A percentile compares a stretch with the other conserved stretches of the same genome.
phyloP scores from a whole-genome alignment of 441 rosid genomes.

The Eugenia klotzschiana region DNA sequence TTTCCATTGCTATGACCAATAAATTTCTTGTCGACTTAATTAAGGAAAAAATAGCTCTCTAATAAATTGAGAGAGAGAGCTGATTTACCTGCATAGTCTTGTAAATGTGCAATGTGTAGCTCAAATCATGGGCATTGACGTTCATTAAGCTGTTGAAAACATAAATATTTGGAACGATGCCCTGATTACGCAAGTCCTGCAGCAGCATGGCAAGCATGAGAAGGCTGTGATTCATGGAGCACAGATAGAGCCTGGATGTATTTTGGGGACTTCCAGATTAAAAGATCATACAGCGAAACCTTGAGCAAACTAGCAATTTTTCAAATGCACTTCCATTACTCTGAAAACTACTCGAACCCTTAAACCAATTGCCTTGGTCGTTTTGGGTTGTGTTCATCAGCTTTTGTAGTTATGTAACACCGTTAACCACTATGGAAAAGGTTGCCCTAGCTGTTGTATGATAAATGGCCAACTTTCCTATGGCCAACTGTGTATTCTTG shows the following conservation, averaged over 20 bases:
- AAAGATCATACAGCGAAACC: not conserved
- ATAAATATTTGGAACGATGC: slow-evolving; percentile 50
- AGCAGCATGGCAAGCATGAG: slow-evolving; percentile 11
- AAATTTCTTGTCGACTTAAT: not conserved
- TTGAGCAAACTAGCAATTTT: not conserved
- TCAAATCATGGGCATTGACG: slow-evolving; percentile 76
- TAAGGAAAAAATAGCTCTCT: not conserved
- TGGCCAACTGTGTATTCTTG: not conserved
- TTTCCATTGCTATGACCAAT: not conserved
- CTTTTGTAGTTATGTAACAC: not conserved
- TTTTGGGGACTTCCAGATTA: not conserved
- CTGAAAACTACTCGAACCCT: not conserved
- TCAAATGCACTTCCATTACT: not conserved
- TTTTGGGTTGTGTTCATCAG: not conserved
- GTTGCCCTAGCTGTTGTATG: not conserved
- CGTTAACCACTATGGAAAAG: not conserved
- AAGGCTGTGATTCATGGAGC: not conserved
- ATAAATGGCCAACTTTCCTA: not conserved
- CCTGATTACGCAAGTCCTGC: slow-evolving; percentile 61
- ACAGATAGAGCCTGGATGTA: not conserved
- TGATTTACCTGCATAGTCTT: slow-evolving; percentile 55
- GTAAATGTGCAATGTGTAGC: slow-evolving; percentile 50
- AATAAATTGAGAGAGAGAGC: slow-evolving; percentile 5
- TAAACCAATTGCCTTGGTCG: not conserved
- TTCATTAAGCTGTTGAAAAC: slow-evolving; percentile 90